Percentiles rank a stretch among this genome's conserved stretches.
Evolutionary conservation across 2,329 filamentous ascomycete genomes (phyloP).

Genomic region (Lecanoromycetidae sp.): DNA sequence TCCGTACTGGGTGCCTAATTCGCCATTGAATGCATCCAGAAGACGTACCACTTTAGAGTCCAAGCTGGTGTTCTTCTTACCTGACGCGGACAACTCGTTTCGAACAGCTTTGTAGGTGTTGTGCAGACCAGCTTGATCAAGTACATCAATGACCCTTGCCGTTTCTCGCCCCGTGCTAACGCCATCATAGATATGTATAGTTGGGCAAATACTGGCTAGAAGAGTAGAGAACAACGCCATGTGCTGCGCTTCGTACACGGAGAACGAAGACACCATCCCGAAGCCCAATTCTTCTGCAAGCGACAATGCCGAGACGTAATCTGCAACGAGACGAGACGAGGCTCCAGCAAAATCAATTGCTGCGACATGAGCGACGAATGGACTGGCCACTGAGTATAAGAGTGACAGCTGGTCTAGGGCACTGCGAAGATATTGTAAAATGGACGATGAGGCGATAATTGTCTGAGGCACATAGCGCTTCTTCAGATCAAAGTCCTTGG

Average conservation of each 20-base stretch:
- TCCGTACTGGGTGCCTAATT: conserved; percentile 85
- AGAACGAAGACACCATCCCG: conserved; percentile 71
- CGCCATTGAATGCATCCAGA: conserved; percentile 66
- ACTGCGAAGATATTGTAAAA: conserved; percentile 66
- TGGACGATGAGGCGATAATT: conserved; percentile 74
- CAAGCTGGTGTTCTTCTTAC: conserved; percentile 56
- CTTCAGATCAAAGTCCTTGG: conserved; percentile 82
- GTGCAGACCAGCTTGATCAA: conserved; percentile 59
- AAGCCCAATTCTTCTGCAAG: conserved; percentile 83
- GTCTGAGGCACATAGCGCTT: conserved; percentile 88
- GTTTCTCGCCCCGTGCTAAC: conserved; percentile 73
- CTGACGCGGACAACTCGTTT: conserved; percentile 47
- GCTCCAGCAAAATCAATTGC: conserved; percentile 70
- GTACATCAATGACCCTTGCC: conserved; percentile 66
- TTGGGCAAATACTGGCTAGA: conserved; percentile 65
- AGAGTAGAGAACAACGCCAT: conserved; percentile 84
- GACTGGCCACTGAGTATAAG: conserved; percentile 82
- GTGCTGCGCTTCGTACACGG: conserved; percentile 85
- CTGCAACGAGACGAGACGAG: conserved; percentile 63
- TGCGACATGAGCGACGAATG: conserved; percentile 83
- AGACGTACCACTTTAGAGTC: conserved; percentile 62
- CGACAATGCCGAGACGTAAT: conserved; percentile 71
- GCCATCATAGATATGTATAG: conserved; percentile 79
- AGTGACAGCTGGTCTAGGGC: conserved; percentile 83
- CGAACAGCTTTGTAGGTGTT: conserved; percentile 56